Base-by-base conservation (phyloP, 1,284 basidiomycete genomes). In the Exsudoporus floridanus region DNA sequence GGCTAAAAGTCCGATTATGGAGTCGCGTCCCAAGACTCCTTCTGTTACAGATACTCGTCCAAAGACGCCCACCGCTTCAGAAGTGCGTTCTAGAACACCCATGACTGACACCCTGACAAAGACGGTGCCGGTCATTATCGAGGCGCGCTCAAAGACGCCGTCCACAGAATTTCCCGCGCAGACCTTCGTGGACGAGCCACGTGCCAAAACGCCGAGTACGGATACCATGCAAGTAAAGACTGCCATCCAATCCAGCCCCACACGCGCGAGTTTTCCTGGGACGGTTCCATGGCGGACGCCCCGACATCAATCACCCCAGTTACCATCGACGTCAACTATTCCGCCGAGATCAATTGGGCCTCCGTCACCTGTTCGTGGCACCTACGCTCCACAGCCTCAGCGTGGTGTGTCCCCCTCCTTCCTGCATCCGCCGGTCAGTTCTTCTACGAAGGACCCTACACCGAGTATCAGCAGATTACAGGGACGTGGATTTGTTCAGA, bases 401-500 rank as follows among this genome's bases (percentile, higher is more conserved):
- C 74, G 23, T 74, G 78, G 31, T 27, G 67, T 77, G 18, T 83
- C 85, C 8, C 79, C 82, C 5, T 82, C 79, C 4, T 89, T 88
- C 61, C 70, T 84, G 18, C 80, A 79, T 44, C 73, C 78, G 0
- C 73, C 80, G 3, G 61, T 9, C 16, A 43, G 25, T 33, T 47
- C 60, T 33, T 51, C 76, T 5, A 66, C 75, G 45, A 91, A 90
- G 62, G 88, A 89, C 47, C 80, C 81, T 5, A 90, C 88, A 2
- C 90, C 90, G 3, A 90, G 87, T 64, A 80, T 92, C 27, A 90
- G 86, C 58, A 74, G 88, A 52, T 71, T 92, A n/a, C 82, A 90
- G 61, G 90, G 90, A 7, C 82, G 89, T 39, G 89, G 89, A 2
- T 91, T 92, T 62, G 89, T 92, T 7, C 84, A 88, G 67, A 88